Base-by-base conservation (phyloP, 768 basidiomycete genomes). In the Leccinellum luteum region DNA sequence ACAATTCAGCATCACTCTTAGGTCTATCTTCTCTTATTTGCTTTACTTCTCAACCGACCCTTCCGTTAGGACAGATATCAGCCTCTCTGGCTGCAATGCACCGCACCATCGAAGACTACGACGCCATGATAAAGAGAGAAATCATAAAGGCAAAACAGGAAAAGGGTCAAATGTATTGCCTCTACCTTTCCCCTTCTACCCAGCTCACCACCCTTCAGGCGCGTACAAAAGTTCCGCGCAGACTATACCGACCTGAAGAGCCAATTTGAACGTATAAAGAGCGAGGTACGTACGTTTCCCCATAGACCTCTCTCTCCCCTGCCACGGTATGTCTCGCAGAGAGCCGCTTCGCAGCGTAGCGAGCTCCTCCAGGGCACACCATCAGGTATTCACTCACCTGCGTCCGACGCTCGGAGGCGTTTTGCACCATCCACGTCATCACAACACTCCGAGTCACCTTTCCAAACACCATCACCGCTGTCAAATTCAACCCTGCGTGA, bases 101-200 rank as follows among this genome's bases (percentile, higher is more conserved):
- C 51, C 78, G 97, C 56, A 94, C 97, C 54, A 87, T 98, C 61
- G 95, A 98, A 59, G 97, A 99, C 69, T 98, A 96, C 68, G 95
- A 98, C 66, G 89, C 90, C 9, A 94, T 98, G 91, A 93, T 92
- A 0, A 92, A 89, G 76, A 81, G 95, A 60, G 97, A 99, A 74
- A 93, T 97, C 68, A 94, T 98, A 52, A 93, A 91, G 64, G 86
- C 91, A 47, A 98, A 97, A 75, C 88, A 94, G 73, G 96, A 98
- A 76, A 98, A 98, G 76, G 97, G 95, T 0, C 82, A 90, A 69
- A 88, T 90, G 92, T 94, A 65, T 65, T 84, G 74, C 43, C 41
- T 14, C 31, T 27, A 4, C 54, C n/a, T n/a, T 56, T 35, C 12
- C 52, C 52, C 31, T 27, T 56, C 17, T 47, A 48, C 34, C 31